Evolutionary conservation across 129 eudicot genomes (phyloP).

Genomic region (Centella asiatica): DNA sequence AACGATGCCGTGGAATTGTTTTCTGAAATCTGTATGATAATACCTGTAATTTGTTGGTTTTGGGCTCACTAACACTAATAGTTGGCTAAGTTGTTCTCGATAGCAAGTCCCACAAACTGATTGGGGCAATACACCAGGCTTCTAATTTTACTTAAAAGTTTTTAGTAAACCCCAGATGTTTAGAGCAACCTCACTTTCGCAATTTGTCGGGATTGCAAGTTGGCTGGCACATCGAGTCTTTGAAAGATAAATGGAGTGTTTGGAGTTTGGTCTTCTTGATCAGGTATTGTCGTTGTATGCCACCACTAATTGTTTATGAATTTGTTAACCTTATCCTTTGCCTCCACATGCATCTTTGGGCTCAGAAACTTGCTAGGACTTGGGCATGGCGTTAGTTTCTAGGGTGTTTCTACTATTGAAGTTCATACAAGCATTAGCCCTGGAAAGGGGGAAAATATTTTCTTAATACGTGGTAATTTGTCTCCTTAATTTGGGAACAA

Average conservation of each 20-base stretch:
- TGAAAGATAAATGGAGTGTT: constrained; percentile 24
- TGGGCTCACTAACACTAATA: background rate
- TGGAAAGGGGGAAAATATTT: constrained; percentile 22
- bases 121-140: background rate
- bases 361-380: constrained; percentile 24
- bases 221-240: constrained; percentile 16
- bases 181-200: constrained; percentile 20
- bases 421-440: constrained; percentile 22
- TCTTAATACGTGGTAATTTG: constrained; percentile 22
- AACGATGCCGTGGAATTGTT: background rate
- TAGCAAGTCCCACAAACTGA: too few relatives aligned
- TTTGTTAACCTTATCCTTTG: constrained; percentile 20
- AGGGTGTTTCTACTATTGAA: constrained; percentile 24
- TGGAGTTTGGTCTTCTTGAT: constrained; percentile 30
- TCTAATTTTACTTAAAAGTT: background rate
- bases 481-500: constrained; percentile 19
- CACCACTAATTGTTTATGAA: constrained; percentile 19
- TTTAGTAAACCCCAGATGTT: background rate
- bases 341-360: constrained; percentile 13
- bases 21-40: too few relatives aligned
- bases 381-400: constrained; percentile 38
- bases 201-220: constrained; percentile 17
- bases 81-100: constrained; percentile 6
- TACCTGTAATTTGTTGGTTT: background rate
- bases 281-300: constrained; percentile 45